Conservation (phyloP, 768 basidiomycete species). For the Suillus decipiens region DNA sequence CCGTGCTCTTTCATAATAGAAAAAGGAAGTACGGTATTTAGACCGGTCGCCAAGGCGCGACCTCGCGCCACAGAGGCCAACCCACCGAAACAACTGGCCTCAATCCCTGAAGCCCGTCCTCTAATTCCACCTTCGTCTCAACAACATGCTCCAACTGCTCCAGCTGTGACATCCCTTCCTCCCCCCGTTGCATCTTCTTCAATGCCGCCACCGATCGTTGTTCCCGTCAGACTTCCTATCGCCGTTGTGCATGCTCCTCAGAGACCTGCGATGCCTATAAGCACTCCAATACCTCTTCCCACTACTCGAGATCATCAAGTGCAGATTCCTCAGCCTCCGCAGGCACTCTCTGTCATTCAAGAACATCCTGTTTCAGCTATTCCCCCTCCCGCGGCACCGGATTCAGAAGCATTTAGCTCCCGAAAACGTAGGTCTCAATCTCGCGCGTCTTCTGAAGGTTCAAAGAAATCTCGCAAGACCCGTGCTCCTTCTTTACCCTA, state of each 20-base stretch:
- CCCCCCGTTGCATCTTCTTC: neutral
- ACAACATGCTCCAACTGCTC: neutral
- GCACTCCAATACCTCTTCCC: constrained; percentile 22
- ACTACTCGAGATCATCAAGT: constrained; percentile 19
- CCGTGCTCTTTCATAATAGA: constrained; percentile 43
- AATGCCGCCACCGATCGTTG: constrained; percentile 9
- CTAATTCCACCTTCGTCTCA: neutral
- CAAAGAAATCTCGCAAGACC: constrained; percentile 37
- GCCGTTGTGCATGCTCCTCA: constrained; percentile 8
- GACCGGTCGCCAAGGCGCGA: constrained; percentile 62
- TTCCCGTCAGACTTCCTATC: constrained; percentile 13
- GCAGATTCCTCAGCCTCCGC: neutral
- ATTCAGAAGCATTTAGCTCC: constrained; percentile 9
- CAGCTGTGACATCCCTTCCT: neutral
- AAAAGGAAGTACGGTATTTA: constrained; percentile 71
- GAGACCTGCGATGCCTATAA: constrained; percentile 11
- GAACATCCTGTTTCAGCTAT: neutral
- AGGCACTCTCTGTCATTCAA: neutral
- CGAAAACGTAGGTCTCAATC: constrained; percentile 24
- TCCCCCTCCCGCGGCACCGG: constrained; percentile 10
- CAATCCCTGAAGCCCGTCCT: constrained; percentile 13
- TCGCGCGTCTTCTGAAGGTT: constrained; percentile 18
- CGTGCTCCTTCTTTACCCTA: constrained; percentile 57
- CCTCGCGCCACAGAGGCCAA: constrained; percentile 38
- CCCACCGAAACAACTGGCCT: constrained; percentile 17